phyloP scores from a whole-genome alignment of 495 filamentous ascomycete genomes.

The Xylaria telfairii region DNA sequence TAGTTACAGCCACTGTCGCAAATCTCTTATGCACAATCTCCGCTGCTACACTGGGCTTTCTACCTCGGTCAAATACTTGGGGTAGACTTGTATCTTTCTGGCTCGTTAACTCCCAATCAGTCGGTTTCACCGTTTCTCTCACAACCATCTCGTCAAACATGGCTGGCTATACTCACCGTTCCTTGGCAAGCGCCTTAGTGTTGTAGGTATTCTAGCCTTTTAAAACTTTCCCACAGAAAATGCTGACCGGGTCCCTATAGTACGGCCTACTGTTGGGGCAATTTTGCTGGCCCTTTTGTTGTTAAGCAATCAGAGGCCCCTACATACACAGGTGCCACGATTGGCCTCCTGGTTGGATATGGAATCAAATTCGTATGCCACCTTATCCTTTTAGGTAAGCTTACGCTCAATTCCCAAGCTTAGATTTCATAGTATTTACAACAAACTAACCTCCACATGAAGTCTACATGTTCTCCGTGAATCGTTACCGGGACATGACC shows the following conservation, averaged over 20 bases:
- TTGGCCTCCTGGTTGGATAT: constrained; percentile 22
- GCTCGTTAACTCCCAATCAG: constrained; percentile 22
- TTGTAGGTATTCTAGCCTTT: constrained; percentile 9
- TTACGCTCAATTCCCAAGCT: neutral
- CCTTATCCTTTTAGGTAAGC: constrained; percentile 12
- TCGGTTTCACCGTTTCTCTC: constrained; percentile 23
- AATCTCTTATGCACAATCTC: constrained; percentile 32
- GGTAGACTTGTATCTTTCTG: constrained; percentile 23
- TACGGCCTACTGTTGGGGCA: constrained; percentile 26
- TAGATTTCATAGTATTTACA: neutral
- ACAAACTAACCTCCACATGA: neutral
- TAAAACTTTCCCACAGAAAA: neutral
- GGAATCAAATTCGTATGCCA: constrained; percentile 20
- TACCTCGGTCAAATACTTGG: constrained; percentile 23
- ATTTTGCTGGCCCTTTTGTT: constrained; percentile 24
- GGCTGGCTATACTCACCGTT: constrained; percentile 26
- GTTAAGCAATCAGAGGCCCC: constrained; percentile 21
- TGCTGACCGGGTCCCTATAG: neutral
- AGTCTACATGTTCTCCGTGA: constrained; percentile 10
- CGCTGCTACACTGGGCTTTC: constrained; percentile 21
- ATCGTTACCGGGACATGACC: neutral
- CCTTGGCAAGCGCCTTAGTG: constrained; percentile 21
- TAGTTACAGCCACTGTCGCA: constrained; percentile 29
- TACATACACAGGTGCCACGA: constrained; percentile 6
- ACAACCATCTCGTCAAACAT: constrained; percentile 24